Evolutionary conservation across 129 eudicot genomes (phyloP), one percentile per base, ranked within the genome.

Genomic region (Pulicaria dysenterica): DNA sequence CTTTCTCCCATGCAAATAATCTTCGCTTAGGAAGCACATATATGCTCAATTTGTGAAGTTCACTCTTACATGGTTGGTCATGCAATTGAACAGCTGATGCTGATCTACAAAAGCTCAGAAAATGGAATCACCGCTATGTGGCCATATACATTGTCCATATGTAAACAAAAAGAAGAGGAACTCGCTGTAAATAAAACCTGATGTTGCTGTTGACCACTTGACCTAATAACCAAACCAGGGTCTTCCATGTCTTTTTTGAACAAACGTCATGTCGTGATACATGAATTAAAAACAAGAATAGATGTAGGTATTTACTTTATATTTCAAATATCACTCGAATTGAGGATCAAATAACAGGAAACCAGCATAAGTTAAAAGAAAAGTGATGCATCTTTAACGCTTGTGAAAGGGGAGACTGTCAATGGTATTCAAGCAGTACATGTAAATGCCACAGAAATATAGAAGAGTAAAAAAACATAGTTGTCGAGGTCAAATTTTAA

Each of bases 31-130:
- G 40, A 73, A 48, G 49, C 50, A 60, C 61, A 8, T 45, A 46
- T 60, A 39, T 10, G 42, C 44, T 43, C 74, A 48, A 49, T 62
- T 41, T 38, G 47, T 15, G 13, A 47, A 61, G 6, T 6, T 73
- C 59, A 16, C n/a, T 60, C 42, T 60, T 73, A 50, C 24, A 40
- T 47, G 16, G 7, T 49, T 60, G 60, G 77, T 38, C 16, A 7
- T 40, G 60, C n/a, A 73, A 46, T 14, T 4, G n/a, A 45, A 37
- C 37, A n/a, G 56, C 4, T 34, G 48, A 37, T 34, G 56, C 7
- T 34, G 48, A 37, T 49, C n/a, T 17, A 55, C 64, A 70, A 41
- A 70, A 70, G 64, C 13, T 6, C 12, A 16, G 3, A 41, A 31
- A 11, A 31, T 15, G 17, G 5, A n/a, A 15, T 55, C 31, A 42